Evolutionary conservation across 129 eudicot species (phyloP).

Genomic region (Chrysanthemum lavandulifolium): DNA sequence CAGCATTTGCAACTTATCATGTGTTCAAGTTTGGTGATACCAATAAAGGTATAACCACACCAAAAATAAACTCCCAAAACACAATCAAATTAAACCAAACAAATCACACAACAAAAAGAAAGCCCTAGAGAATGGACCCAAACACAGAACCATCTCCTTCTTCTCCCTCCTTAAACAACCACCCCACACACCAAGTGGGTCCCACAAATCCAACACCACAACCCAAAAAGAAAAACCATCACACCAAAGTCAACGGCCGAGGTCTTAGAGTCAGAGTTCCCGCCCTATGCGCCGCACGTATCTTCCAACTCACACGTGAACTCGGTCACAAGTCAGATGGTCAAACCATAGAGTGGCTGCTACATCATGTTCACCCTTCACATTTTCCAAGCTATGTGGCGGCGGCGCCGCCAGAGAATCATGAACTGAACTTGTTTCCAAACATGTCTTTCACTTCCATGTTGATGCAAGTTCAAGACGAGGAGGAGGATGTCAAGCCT

Average conservation of each 20-base stretch:
- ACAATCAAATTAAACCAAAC: not conserved
- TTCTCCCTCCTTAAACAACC: not conserved
- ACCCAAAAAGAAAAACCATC: constrained; percentile 16
- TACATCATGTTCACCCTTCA: constrained; percentile 26
- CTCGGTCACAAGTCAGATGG: constrained; percentile 40
- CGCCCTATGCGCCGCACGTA: constrained; percentile 40
- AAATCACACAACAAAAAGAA: not conserved
- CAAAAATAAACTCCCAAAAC: not conserved
- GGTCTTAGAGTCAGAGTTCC: constrained; percentile 40
- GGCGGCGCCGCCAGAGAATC: not conserved
- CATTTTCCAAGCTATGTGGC: constrained; percentile 11
- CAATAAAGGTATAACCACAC: too few species aligned
- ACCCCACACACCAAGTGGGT: not conserved
- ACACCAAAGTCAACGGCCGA: constrained; percentile 29
- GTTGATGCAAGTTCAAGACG: constrained; percentile 34
- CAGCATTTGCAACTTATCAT: too few species aligned
- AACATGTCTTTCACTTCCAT: constrained; percentile 29
- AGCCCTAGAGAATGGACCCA: constrained; percentile 13
- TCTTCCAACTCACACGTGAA: constrained; percentile 42
- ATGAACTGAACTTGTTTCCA: constrained; percentile 31
- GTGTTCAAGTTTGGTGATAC: too few species aligned
- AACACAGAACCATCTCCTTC: not conserved
- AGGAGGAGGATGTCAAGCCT: constrained; percentile 13
- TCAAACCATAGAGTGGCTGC: constrained; percentile 40
- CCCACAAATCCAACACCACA: not conserved